Base-by-base conservation (phyloP, 768 basidiomycete genomes). In the Psilocybe subaeruginosa region DNA sequence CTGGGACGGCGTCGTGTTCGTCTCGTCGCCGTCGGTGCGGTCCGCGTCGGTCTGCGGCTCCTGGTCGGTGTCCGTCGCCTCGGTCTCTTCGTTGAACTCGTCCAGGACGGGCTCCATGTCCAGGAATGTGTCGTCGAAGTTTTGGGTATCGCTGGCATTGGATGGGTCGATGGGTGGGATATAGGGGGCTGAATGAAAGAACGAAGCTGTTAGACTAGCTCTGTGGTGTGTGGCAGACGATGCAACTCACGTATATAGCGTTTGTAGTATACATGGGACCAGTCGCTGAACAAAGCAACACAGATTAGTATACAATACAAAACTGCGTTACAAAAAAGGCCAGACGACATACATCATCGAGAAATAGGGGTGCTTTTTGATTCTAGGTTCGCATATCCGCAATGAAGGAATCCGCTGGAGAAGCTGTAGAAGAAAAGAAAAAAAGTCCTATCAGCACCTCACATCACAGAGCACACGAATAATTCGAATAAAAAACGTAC, bases 51-150 rank as follows among this genome's bases (percentile, higher is more conserved):
- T 90, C 17, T 87, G 82, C 23, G 83, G 85, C 62, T 89, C 88
- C 66, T 85, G 85, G 70, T 90, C 90, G 27, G 88, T 90, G 69
- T 90, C 88, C 57, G 79, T 80, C 64, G 82, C 81, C 29, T 58
- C 48, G 2, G 84, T 80, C 37, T 84, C 80, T 47, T 88, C 89
- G 67, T 85, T 82, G 62, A 81, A 82, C 54, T 91, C 90, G 64
- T 95, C 92, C 63, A 99, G 86, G 51, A 92, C 89, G 23, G 95
- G 93, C 65, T 91, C 90, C 92, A 99, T 97, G 71, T 92, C 92
- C 61, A 99, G 83, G 86, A 97, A 99, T 43, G 93, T 89, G 64
- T 96, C 93, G 74, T 99, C 97, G 74, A 99, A 99, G 77, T 99
- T 98, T 74, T 93, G 93, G 66, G 93, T 96, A 83, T 99, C 97